phyloP scores from a whole-genome alignment of 306 rosid genomes.

The Hylodesmum podocarpum region DNA sequence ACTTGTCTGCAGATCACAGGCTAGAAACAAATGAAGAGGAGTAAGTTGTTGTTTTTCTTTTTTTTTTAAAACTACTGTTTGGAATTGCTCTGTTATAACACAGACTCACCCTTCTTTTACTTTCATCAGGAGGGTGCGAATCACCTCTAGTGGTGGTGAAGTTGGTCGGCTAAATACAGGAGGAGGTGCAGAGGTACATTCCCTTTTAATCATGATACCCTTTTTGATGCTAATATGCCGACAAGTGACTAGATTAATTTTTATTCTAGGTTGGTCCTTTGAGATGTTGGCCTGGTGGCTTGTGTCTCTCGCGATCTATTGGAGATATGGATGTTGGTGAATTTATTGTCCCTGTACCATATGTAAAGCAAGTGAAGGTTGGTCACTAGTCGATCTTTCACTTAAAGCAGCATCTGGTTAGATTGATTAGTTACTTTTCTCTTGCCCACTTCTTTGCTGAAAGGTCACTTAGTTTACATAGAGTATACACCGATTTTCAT shows the following conservation, averaged over 20 bases:
- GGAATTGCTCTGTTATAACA: constrained; percentile 7
- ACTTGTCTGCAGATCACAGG: constrained; percentile 97
- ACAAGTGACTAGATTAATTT: constrained; percentile 21
- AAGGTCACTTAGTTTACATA: constrained; percentile 19
- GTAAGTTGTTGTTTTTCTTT: constrained; percentile 49
- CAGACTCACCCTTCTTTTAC: constrained; percentile 17
- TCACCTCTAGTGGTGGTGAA: constrained; percentile 93
- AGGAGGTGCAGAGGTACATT: constrained; percentile 94
- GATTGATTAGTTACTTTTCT: constrained; percentile 20
- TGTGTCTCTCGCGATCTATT: constrained; percentile 95
- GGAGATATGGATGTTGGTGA: constrained; percentile 98
- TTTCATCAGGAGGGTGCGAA: constrained; percentile 77
- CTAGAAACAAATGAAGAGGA: constrained; percentile 94
- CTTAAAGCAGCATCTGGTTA: constrained; percentile 2
- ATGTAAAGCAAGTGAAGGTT: constrained; percentile 99
- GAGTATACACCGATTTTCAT: constrained; percentile 2
- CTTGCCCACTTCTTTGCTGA: not conserved
- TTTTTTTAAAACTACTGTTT: not conserved
- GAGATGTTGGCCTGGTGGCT: constrained; percentile 99
- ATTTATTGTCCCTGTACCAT: constrained; percentile 93
- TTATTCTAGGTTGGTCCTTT: constrained; percentile 82
- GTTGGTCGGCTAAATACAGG: constrained; percentile 99
- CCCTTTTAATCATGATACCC: constrained; percentile 4
- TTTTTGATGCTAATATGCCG: not conserved
- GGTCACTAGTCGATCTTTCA: constrained; percentile 42